Evolutionary conservation across 306 rosid species (phyloP), one percentile per base, ranked within the genome.

Genomic region (Fragaria vesca): DNA sequence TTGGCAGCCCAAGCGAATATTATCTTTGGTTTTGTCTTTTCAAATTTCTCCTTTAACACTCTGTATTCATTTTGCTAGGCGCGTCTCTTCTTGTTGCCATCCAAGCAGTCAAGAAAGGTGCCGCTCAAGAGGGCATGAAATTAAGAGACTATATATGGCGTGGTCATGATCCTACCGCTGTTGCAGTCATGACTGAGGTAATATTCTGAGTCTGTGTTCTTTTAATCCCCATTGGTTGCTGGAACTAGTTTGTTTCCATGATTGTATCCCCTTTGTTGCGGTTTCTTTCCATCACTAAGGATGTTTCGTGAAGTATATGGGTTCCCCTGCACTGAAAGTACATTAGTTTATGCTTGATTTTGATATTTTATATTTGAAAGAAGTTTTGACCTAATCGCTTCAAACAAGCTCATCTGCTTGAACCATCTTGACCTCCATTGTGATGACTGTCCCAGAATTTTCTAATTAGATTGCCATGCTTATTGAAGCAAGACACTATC

Each of bases 111-210:
- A 91, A 93, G 90, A 89, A 90, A 90, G 99, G 99, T 76, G 99
- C 98, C 75, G 96, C 93, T 38, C 84, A 88, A 32, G 98, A 96
- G 89, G 99, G 98, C 79, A 93, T 96, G 99, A 96, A 67, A 79
- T 76, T 93, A 83, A 84, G 91, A 81, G 99, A 96, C 87, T 96
- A 86, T 82, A 51, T 96, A 28, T 96, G 98, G 99, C 98, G 97
- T 42, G 99, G 98, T 78, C 98, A 96, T 78, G 98, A 96, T 82
- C 98, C 99, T 80, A 96, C 99, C 57, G 89, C 98, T 61, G 98
- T 96, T 85, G 99, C 99, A 24, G 99, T 96, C 76, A 96, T 96
- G 99, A 91, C 98, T 32, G 99, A 96, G 98, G 98, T 96, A 82
- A 83, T 76, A 38, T 48, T 3, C 70, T 28, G 58, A 46, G 70